phyloP scores from a whole-genome alignment of 495 filamentous ascomycete genomes.

The Penicillium longicatenatum region DNA sequence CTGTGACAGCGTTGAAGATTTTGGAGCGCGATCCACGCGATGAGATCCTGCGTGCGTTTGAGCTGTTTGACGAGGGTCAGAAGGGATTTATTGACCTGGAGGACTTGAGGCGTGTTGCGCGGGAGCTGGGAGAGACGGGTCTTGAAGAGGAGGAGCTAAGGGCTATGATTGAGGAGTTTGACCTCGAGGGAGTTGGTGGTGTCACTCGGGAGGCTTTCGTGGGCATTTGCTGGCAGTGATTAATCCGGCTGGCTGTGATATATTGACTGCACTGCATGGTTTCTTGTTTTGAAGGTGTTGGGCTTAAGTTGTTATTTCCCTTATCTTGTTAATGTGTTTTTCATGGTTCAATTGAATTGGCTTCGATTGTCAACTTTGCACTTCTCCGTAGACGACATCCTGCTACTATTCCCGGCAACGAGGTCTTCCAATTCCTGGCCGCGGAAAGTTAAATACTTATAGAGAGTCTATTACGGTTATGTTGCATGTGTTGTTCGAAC shows the following conservation, averaged over 20 bases:
- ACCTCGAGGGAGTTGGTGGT: conserved; percentile 86
- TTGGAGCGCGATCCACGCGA: conserved; percentile 80
- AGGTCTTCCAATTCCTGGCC: no score
- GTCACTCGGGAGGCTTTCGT: conserved; percentile 92
- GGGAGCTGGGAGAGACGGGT: conserved; percentile 84
- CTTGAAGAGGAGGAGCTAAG: conserved; percentile 89
- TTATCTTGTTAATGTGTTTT: not conserved
- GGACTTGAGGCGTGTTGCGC: conserved; percentile 82
- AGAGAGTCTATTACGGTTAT: no score
- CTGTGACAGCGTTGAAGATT: conserved; percentile 78
- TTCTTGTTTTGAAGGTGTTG: not conserved
- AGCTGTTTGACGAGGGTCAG: conserved; percentile 77
- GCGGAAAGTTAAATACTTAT: no score
- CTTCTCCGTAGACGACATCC: not conserved
- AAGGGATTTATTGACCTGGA: conserved; percentile 87
- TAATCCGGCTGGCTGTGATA: not conserved
- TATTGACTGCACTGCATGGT: not conserved
- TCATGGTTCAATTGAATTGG: not conserved
- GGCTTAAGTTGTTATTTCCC: not conserved
- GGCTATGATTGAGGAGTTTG: conserved; percentile 99
- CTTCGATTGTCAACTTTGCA: not conserved
- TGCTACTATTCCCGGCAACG: no score
- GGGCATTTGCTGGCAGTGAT: conserved; percentile 66
- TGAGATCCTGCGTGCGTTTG: conserved; percentile 89
- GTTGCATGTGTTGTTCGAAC: no score